phyloP scores from a whole-genome alignment of 2,329 filamentous ascomycete genomes.

The Penicillium sp. region DNA sequence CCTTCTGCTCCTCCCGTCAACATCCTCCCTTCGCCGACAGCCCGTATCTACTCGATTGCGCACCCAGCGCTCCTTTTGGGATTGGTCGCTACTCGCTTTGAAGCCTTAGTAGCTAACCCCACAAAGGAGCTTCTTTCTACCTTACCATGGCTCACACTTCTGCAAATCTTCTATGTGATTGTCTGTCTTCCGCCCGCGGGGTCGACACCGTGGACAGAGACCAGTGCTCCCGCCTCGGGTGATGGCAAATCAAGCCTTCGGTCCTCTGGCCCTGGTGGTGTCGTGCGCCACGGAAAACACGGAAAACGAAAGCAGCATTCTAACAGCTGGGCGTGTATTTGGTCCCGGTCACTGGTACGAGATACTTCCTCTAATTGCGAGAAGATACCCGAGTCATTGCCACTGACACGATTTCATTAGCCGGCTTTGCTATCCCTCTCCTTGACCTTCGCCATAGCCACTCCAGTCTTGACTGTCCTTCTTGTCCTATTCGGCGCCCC shows the following conservation, averaged over 20 bases:
- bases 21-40: constrained; percentile 49
- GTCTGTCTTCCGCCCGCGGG: constrained; percentile 59
- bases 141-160: constrained; percentile 60
- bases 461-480: constrained; percentile 58
- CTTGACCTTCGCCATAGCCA: constrained; percentile 51
- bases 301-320: constrained; percentile 24
- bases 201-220: constrained; percentile 24
- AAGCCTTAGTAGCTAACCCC: constrained; percentile 67
- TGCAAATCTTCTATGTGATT: constrained; percentile 63
- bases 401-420: constrained; percentile 42
- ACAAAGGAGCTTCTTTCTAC: constrained; percentile 61
- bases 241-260: constrained; percentile 17
- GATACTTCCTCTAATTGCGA: background rate
- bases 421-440: constrained; percentile 69
- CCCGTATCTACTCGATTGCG: constrained; percentile 60
- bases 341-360: constrained; percentile 30
- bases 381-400: background rate
- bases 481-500: constrained; percentile 91
- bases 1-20: constrained; percentile 44
- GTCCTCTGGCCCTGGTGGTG: constrained; percentile 6
- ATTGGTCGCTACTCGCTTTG: constrained; percentile 64
- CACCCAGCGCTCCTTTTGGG: constrained; percentile 68
- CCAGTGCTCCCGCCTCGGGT: background rate
- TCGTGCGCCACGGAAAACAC: constrained; percentile 21
- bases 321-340: constrained; percentile 18